Base-by-base conservation (phyloP, 2,329 filamentous ascomycete genomes). In the Colletotrichum ledebouriae region DNA sequence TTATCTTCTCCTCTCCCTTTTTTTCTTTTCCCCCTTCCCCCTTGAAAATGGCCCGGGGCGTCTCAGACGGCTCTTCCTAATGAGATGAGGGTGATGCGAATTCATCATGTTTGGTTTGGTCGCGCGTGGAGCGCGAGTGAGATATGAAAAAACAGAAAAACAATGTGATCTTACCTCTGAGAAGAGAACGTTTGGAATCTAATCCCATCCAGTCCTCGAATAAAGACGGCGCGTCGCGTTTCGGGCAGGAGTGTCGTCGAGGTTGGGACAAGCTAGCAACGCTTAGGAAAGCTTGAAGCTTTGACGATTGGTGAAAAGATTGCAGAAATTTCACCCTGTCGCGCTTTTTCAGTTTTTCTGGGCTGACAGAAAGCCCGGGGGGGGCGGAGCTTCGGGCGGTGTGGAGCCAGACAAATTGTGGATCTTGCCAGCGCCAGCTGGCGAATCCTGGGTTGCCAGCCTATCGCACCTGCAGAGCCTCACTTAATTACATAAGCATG, bases 51-150 rank as follows among this genome's bases (percentile, higher is more conserved):
- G 52, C 53, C 61, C 66, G 62, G 66, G 66, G 66, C 66, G 80
- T 82, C 80, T 82, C 75, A 82, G 79, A 82, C 80, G 80, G 80
- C 80, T 82, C 80, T 82, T 82, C 80, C 80, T 82, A 79, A 76
- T 74, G 76, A 73, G 73, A 71, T 71, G 75, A 79, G 79, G 79
- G 79, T 74, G 73, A 79, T 57, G 59, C 77, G 74, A 71, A 75
- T 75, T 70, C 80, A 82, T 82, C 80, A 82, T 81, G 81, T 82
- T 39, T 59, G 50, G 66, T 69, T 17, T 46, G 42, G 34, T 42
- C 20, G 9, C 39, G 33, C 37, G 20, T 25, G 34, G 29, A 29
- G 29, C 34, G 34, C n/a, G 13, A 42, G 9, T 33, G 25, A 20
- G 12, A 9, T 29, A 44, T 7, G 53, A 39, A 33, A 59, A 6